Conservation (phyloP, 2,329 filamentous ascomycete species). For the Ambrosiella cleistominuta region DNA sequence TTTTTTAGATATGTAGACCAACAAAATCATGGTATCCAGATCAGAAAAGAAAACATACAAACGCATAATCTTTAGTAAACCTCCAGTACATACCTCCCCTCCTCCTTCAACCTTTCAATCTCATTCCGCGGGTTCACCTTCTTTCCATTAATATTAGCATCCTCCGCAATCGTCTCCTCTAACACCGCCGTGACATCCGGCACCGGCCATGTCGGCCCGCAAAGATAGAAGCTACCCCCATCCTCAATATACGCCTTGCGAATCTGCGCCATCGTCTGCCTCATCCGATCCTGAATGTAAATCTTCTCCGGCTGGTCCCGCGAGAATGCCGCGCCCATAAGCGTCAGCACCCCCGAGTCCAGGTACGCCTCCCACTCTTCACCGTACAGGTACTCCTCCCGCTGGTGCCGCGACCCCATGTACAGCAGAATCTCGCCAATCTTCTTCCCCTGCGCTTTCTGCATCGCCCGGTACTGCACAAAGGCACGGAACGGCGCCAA, state of each 20-base stretch:
- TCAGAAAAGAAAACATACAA: not conserved
- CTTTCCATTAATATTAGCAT: slow-evolving; percentile 52
- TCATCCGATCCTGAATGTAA: slow-evolving; percentile 97
- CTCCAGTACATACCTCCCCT: slow-evolving; percentile 83
- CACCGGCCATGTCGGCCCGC: slow-evolving; percentile 94
- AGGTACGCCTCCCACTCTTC: slow-evolving; percentile 99
- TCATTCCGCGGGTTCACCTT: slow-evolving; percentile 77
- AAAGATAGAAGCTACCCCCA: slow-evolving; percentile 89
- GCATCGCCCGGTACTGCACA: slow-evolving; percentile 92
- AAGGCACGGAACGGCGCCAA: slow-evolving; percentile 98
- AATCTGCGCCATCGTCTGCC: slow-evolving; percentile 68
- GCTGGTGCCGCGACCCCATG: slow-evolving; percentile 91
- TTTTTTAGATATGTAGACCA: not conserved
- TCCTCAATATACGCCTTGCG: slow-evolving; percentile 72
- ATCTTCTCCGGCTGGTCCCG: slow-evolving; percentile 97
- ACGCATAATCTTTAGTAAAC: slow-evolving; percentile 50
- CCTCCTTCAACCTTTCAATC: slow-evolving; percentile 95
- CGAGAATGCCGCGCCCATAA: slow-evolving; percentile 85
- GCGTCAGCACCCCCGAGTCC: slow-evolving; percentile 84
- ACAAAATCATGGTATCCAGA: no score
- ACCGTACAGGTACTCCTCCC: slow-evolving; percentile 95
- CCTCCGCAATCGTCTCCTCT: slow-evolving; percentile 71
- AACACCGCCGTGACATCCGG: slow-evolving; percentile 89
- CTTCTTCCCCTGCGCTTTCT: slow-evolving; percentile 91
- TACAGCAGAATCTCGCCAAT: slow-evolving; percentile 89